A percentile compares a stretch with the other conserved stretches of the same genome.
phyloP scores from a whole-genome alignment of 345 rosid genomes.

The Syzygium oleosum region DNA sequence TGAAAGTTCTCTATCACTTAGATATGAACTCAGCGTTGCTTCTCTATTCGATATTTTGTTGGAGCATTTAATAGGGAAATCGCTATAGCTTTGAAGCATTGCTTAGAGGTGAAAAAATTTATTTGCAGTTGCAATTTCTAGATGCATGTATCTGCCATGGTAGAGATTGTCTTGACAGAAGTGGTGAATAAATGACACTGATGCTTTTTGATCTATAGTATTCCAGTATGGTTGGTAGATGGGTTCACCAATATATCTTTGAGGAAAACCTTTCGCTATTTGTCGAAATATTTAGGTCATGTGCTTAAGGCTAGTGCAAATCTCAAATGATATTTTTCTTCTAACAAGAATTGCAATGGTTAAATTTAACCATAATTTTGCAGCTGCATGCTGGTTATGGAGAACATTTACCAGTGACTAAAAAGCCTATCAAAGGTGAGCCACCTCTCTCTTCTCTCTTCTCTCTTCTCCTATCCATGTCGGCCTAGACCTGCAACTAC shows the following conservation, averaged over 20 bases:
- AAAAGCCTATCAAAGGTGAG: background rate
- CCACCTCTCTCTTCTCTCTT: background rate
- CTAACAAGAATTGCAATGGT: background rate
- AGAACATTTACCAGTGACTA: slow-evolving; percentile 30
- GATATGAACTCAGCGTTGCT: background rate
- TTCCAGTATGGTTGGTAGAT: background rate
- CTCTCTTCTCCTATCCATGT: background rate
- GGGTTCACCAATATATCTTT: background rate
- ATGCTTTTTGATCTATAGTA: background rate
- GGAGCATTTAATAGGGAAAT: background rate
- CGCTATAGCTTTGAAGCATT: background rate
- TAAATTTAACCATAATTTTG: slow-evolving; percentile 5
- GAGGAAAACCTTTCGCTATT: background rate
- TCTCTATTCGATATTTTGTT: background rate
- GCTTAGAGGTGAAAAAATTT: background rate
- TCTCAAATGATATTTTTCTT: background rate
- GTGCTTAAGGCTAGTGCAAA: background rate
- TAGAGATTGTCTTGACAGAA: background rate
- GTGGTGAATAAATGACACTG: background rate
- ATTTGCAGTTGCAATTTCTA: background rate
- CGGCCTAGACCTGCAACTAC: background rate
- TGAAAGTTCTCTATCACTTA: background rate
- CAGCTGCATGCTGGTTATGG: slow-evolving; percentile 84
- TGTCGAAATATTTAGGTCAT: background rate
- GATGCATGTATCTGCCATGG: background rate